Evolutionary conservation across 2,329 filamentous ascomycete genomes (phyloP), one percentile per base, ranked within the genome.

Genomic region (Didymellaceae sp.): DNA sequence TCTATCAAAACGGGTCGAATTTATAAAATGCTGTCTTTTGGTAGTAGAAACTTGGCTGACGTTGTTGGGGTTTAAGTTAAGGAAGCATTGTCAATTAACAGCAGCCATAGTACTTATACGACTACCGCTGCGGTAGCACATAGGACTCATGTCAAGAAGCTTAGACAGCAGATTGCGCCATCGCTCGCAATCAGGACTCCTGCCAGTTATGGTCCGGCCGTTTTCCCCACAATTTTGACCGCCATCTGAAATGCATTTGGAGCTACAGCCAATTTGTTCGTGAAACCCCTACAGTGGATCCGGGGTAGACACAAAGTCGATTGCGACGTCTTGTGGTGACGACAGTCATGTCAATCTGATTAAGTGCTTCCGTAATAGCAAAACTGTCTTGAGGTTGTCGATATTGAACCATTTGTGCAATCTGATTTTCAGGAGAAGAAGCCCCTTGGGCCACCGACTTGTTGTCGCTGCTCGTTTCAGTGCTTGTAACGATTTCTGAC

Each of bases 131-230:
- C 18, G 31, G 39, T 16, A 37, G 35, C 30, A 48, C 40, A 32
- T 32, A 35, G n/a, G 44, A 50, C 24, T 45, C 47, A 50, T 54
- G 46, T 50, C 46, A 52, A 43, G 44, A 41, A 38, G 48, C 35
- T 45, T 47, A 52, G 44, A 58, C 34, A 41, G 40, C 18, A 35
- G 46, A 65, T 70, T 62, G 68, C 68, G 66, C 66, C 63, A 71
- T 71, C 67, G 68, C 68, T 70, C 67, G 68, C 67, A 65, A 70
- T 70, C 43, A 45, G 40, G 43, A 44, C 41, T 44, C 21, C 47
- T 38, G 47, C 44, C 52, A 43, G 5, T 46, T 25, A 9, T 45
- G 22, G 31, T 22, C 48, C 45, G 37, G 31, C 33, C 37, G 35
- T 32, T 30, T 48, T 50, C 51, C 48, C 51, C 51, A 54, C 51